Evolutionary conservation across 306 rosid genomes (phyloP).

Genomic region (Begonia masoniana): DNA sequence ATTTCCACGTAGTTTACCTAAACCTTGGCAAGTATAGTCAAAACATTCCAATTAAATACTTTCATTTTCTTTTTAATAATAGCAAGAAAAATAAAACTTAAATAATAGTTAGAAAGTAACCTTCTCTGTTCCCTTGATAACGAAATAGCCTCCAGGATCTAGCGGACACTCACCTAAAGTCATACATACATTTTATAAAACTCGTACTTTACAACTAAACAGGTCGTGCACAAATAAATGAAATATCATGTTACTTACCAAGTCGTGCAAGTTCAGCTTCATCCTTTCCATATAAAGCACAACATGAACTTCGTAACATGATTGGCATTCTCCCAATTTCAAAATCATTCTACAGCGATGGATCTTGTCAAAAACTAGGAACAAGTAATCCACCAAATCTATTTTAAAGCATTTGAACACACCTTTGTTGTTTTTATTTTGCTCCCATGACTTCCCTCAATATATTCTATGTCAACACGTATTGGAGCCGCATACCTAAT

Average conservation of each 20-base stretch:
- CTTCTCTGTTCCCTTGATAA: conserved; percentile 94
- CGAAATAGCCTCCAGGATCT: conserved; percentile 92
- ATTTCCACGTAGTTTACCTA: no score
- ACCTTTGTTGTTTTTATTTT: conserved; percentile 31
- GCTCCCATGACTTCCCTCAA: conserved; percentile 36
- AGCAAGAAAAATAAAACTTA: background rate
- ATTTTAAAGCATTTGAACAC: conserved; percentile 3
- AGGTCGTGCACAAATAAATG: conserved; percentile 12
- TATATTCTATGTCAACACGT: conserved; percentile 48
- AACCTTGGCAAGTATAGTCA: no score
- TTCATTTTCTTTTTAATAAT: no score
- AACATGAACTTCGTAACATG: conserved; percentile 72
- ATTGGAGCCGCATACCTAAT: conserved; percentile 77
- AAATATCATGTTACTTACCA: conserved; percentile 11
- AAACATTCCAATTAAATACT: no score
- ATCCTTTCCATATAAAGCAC: conserved; percentile 53
- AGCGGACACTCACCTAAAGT: conserved; percentile 80
- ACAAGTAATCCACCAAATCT: background rate
- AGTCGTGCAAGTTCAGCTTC: conserved; percentile 81
- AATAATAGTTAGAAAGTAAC: conserved; percentile 26
- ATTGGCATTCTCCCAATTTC: conserved; percentile 80
- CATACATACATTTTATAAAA: background rate
- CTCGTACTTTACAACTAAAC: background rate
- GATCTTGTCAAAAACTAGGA: conserved; percentile 1
- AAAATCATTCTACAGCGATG: conserved; percentile 24